These are phyloP conservation scores for Tetrahymena borealis DNA, from an alignment of 73 alveolate genomes.

Conservation along the genomic window DNA sequence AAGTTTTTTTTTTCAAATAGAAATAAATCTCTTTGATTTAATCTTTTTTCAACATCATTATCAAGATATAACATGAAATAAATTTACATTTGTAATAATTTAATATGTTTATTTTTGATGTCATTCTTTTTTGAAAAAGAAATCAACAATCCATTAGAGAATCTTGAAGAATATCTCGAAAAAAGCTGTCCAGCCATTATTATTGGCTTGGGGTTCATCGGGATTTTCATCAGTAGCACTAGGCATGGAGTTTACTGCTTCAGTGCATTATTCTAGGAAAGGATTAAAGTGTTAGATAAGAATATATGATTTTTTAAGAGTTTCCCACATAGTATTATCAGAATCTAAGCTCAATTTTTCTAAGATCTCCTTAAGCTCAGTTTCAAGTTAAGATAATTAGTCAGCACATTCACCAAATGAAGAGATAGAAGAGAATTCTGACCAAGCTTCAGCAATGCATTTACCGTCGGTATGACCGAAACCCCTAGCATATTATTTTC, in stretches of 20 bases:
- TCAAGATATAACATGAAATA: not conserved
- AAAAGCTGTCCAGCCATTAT: not conserved
- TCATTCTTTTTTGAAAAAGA: not conserved
- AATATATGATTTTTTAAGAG: not conserved
- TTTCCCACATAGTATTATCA: not conserved
- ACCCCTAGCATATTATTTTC: not conserved
- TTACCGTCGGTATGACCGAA: not conserved
- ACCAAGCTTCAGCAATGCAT: not conserved
- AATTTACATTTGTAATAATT: not conserved
- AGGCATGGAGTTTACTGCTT: not conserved
- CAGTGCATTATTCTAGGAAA: not conserved
- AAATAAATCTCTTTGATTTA: no score
- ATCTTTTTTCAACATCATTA: no score
- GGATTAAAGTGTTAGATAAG: not conserved
- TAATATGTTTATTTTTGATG: not conserved
- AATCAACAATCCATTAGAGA: not conserved
- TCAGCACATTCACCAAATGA: not conserved
- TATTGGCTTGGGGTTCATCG: not conserved
- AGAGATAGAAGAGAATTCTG: not conserved
- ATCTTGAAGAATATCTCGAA: not conserved
- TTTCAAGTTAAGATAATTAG: not conserved
- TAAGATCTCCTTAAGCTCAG: not conserved
- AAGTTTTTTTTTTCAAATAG: no score
- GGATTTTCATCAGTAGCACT: not conserved
- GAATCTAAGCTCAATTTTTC: not conserved